Percentiles rank a stretch among this genome's conserved stretches.
These are phyloP conservation scores for Paramecium pentaurelia DNA, from an alignment of 73 alveolate genomes.

Conservation along the genomic window DNA sequence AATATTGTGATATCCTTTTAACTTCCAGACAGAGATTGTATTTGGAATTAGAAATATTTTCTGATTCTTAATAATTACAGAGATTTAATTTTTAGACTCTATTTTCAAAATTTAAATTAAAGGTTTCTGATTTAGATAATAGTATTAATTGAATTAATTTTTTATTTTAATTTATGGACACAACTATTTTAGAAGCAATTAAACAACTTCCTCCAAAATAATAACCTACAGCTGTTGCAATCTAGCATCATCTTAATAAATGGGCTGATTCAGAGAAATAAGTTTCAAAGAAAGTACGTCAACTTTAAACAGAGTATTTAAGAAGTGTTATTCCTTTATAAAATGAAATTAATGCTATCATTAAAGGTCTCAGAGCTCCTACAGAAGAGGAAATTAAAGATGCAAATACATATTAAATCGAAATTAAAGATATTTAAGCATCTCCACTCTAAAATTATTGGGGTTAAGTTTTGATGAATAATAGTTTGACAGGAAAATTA, in stretches of 20 bases:
- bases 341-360: not conserved
- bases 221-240: not conserved
- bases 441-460: conserved; percentile 17
- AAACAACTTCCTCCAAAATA: conserved; percentile 4
- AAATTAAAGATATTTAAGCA: not conserved
- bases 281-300: not conserved
- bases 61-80: not conserved
- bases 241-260: not conserved
- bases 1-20: conserved; percentile 28
- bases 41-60: not conserved
- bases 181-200: not conserved
- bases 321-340: not conserved
- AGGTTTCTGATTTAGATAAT: conserved; percentile 2
- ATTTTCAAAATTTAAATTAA: not conserved
- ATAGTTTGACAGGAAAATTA: not conserved
- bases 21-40: conserved; percentile 10
- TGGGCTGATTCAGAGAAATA: not conserved
- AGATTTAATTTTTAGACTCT: not conserved
- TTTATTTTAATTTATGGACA: conserved; percentile 6
- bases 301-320: not conserved
- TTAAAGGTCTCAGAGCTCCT: not conserved
- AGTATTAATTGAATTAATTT: not conserved
- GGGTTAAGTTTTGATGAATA: conserved; percentile 5
- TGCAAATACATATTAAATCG: not conserved
- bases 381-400: conserved; percentile 19